phyloP scores from a whole-genome alignment of 495 filamentous ascomycete species.

The Aspergillus baeticus region DNA sequence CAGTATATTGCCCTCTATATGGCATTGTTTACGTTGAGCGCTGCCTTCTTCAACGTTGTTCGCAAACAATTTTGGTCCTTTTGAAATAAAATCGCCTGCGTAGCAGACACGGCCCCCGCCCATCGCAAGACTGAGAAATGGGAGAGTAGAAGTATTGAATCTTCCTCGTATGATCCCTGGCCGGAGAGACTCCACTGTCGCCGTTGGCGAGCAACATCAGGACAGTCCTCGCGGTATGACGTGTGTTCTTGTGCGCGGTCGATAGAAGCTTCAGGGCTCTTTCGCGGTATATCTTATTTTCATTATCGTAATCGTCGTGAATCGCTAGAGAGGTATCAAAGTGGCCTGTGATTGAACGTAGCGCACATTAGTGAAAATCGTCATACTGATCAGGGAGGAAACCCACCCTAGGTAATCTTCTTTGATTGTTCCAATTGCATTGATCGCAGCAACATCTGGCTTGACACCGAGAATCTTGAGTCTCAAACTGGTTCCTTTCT shows the following conservation, averaged over 20 bases:
- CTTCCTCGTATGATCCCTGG: background rate
- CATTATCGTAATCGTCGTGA: constrained; percentile 10
- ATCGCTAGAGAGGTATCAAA: constrained; percentile 22
- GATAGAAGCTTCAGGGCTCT: background rate
- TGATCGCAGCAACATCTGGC: constrained; percentile 89
- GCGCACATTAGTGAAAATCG: constrained; percentile 6
- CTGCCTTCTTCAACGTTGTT: background rate
- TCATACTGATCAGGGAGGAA: background rate
- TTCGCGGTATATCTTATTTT: constrained; percentile 9
- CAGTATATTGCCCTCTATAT: constrained; percentile 5
- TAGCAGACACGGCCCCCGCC: background rate
- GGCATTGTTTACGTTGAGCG: background rate
- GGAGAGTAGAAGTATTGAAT: background rate
- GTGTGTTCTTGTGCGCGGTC: background rate
- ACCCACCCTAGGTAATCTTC: constrained; percentile 65
- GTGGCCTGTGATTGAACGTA: constrained; percentile 26
- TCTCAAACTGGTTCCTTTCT: constrained; percentile 87
- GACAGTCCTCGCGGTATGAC: background rate
- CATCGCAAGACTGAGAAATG: background rate
- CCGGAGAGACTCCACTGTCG: background rate
- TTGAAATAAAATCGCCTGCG: background rate
- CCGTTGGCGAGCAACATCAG: background rate
- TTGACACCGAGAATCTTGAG: constrained; percentile 91
- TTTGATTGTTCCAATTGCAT: constrained; percentile 95
- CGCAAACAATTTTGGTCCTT: background rate